These are phyloP conservation scores for Diplodia scrobiculata DNA, from an alignment of 2,329 filamentous ascomycete species.

Conservation along the genomic window DNA sequence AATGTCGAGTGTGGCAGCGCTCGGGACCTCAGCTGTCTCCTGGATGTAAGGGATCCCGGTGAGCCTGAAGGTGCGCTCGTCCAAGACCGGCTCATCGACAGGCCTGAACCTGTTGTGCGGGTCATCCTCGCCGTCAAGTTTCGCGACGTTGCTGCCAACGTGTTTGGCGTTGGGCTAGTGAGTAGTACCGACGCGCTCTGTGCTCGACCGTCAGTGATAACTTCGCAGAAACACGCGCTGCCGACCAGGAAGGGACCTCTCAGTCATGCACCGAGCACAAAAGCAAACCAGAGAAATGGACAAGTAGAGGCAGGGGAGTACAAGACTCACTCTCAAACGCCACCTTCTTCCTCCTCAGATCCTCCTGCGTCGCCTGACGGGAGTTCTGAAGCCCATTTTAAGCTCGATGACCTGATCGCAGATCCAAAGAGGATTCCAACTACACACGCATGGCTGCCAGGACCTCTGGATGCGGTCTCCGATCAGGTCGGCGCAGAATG, in stretches of 20 bases:
- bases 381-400: no score
- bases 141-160: slow-evolving; percentile 40
- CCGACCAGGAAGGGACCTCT: not conserved
- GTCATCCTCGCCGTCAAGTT: slow-evolving; percentile 39
- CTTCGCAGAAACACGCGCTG: not conserved
- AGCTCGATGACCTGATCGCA: no score
- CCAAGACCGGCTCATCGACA: slow-evolving; percentile 46
- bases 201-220: slow-evolving; percentile 29
- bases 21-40: not conserved
- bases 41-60: slow-evolving; percentile 54
- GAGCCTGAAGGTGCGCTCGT: slow-evolving; percentile 50
- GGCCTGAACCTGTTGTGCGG: slow-evolving; percentile 45
- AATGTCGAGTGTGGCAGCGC: not conserved
- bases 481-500: no score
- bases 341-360: slow-evolving; percentile 40
- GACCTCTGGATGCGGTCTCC: no score
- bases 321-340: slow-evolving; percentile 30
- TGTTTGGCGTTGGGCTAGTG: slow-evolving; percentile 44
- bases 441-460: no score
- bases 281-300: no score
- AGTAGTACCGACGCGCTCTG: slow-evolving; percentile 40
- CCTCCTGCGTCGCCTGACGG: slow-evolving; percentile 39
- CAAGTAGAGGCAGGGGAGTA: not conserved
- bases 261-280: not conserved
- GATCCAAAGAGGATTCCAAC: no score